These are phyloP conservation scores for Triticum timopheevii DNA, from an alignment of 176 grass and related monocot genomes.

Conservation along the genomic window DNA sequence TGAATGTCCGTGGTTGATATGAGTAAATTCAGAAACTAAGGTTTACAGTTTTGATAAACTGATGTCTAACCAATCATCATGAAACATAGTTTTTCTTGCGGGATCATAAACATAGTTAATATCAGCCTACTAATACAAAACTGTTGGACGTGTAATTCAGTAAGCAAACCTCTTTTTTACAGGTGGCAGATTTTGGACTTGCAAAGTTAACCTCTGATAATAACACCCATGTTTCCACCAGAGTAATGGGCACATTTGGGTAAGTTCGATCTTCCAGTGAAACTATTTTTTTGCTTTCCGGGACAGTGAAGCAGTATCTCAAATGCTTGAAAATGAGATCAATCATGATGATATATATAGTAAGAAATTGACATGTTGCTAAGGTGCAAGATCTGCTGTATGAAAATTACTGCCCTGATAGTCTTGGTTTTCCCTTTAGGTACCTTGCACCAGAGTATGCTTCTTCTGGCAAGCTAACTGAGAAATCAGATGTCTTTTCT, in stretches of 20 bases:
- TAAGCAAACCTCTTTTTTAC: slow-evolving; percentile 30
- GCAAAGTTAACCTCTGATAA: slow-evolving; percentile 81
- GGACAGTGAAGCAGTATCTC: slow-evolving; percentile 3
- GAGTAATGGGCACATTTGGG: slow-evolving; percentile 98
- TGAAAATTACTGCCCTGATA: slow-evolving; percentile 18
- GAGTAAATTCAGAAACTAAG: slow-evolving; percentile 14
- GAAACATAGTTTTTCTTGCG: too few relatives aligned
- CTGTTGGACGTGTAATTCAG: not conserved
- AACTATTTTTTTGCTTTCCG: not conserved
- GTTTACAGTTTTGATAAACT: not conserved
- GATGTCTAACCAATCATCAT: slow-evolving; percentile 4
- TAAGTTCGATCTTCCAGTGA: slow-evolving; percentile 33
- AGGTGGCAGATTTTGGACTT: slow-evolving; percentile 99
- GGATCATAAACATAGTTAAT: slow-evolving; percentile 25
- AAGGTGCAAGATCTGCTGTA: not conserved
- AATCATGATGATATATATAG: not conserved
- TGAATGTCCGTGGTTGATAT: slow-evolving; percentile 1
- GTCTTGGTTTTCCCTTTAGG: slow-evolving; percentile 41
- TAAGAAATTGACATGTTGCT: not conserved
- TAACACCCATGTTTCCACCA: slow-evolving; percentile 89
- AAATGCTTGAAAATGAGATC: not conserved
- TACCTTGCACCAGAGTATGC: slow-evolving; percentile 98
- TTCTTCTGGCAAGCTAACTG: slow-evolving; percentile 91
- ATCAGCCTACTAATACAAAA: not conserved
- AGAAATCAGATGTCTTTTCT: slow-evolving; percentile 97